phyloP scores from a whole-genome alignment of 1,139 yeast species.

The Pichia terricola region DNA sequence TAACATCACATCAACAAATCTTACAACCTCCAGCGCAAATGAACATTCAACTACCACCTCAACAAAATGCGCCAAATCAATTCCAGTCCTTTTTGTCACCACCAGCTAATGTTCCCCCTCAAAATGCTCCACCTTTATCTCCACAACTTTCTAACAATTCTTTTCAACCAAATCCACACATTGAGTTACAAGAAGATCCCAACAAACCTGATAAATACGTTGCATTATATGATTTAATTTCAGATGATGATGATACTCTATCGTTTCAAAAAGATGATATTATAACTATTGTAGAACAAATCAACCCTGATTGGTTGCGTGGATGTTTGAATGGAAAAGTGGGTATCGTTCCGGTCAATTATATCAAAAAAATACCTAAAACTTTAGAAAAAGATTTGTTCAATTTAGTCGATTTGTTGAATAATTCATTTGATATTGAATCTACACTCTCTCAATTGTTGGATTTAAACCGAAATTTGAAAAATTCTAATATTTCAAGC shows the following conservation, averaged over 20 bases:
- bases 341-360: conserved; percentile 92
- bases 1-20: conserved; percentile 1
- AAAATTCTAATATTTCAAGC: conserved; percentile 18
- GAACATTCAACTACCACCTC: not conserved
- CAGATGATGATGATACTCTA: conserved; percentile 63
- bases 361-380: conserved; percentile 71
- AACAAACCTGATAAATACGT: conserved; percentile 48
- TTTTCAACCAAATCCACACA: not conserved
- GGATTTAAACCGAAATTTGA: conserved; percentile 21
- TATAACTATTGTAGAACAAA: conserved; percentile 79
- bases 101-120: not conserved
- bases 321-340: conserved; percentile 73
- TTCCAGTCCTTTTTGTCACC: not conserved
- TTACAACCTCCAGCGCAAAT: not conserved
- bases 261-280: conserved; percentile 68
- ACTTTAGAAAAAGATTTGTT: conserved; percentile 48
- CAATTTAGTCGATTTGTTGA: conserved; percentile 34
- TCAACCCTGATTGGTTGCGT: conserved; percentile 93
- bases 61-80: not conserved
- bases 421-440: conserved; percentile 47
- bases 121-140: not conserved
- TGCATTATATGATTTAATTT: conserved; percentile 73
- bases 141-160: not conserved
- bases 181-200: conserved; percentile 6
- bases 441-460: conserved; percentile 49